Conservation (phyloP, 129 eudicot genomes). For the Centaurea solstitialis region DNA sequence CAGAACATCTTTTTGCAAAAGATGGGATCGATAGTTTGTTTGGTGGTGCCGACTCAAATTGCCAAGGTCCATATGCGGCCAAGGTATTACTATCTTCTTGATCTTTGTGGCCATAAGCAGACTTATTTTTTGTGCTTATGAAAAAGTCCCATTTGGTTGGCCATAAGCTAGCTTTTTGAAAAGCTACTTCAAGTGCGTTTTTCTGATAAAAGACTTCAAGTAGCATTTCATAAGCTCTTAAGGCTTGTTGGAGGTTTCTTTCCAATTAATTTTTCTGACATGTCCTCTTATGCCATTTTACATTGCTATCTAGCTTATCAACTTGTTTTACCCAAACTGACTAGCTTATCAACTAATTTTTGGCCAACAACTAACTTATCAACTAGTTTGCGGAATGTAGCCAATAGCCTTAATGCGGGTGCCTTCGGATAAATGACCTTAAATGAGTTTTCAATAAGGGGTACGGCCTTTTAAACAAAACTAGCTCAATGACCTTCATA, state of each 20-base stretch:
- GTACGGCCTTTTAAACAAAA: no score
- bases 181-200: not conserved
- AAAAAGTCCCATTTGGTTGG: not conserved
- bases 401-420: no score
- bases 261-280: not conserved
- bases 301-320: not conserved
- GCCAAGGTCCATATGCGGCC: conserved; percentile 26
- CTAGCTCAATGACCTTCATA: no score
- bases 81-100: conserved; percentile 29
- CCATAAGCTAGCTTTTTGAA: not conserved
- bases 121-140: not conserved
- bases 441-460: no score
- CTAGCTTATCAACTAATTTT: not conserved
- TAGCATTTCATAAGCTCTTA: not conserved
- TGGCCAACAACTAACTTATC: not conserved
- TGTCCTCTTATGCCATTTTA: not conserved
- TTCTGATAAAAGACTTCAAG: not conserved
- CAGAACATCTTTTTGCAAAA: conserved; percentile 46
- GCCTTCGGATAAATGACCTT: no score
- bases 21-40: conserved; percentile 56
- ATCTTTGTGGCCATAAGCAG: not conserved
- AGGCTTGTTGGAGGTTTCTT: not conserved
- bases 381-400: no score
- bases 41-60: conserved; percentile 36
- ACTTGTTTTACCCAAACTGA: no score